phyloP scores from a whole-genome alignment of 345 rosid genomes.

The Clarkia xantiana region DNA sequence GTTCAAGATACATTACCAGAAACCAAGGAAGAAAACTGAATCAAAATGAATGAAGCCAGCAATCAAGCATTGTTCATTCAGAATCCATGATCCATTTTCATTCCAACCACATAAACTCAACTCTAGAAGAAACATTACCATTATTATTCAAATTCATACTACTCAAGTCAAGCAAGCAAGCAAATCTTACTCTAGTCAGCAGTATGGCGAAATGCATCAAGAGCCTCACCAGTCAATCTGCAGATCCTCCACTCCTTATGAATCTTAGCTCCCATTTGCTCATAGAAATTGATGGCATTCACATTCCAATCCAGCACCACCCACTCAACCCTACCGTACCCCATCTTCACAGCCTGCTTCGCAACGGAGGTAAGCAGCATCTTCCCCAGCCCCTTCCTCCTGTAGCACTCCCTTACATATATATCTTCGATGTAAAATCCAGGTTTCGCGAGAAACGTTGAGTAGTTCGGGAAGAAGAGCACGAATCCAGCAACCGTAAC shows the following conservation, averaged over 20 bases:
- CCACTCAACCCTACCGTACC: constrained; percentile 85
- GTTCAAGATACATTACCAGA: no score
- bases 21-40: no score
- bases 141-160: no score
- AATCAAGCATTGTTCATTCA: no score
- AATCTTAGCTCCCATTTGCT: constrained; percentile 76
- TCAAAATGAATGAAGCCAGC: no score
- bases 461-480: constrained; percentile 67
- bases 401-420: constrained; percentile 63
- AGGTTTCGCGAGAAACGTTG: constrained; percentile 51
- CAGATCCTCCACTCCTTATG: constrained; percentile 72
- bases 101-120: no score
- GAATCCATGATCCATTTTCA: no score
- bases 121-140: no score
- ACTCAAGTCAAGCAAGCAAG: no score
- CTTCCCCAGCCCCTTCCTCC: constrained; percentile 69
- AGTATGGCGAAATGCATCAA: constrained; percentile 36
- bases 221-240: constrained; percentile 75
- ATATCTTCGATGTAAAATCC: constrained; percentile 80
- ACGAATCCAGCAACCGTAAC: constrained; percentile 67
- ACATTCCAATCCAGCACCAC: constrained; percentile 84
- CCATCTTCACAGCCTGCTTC: constrained; percentile 73
- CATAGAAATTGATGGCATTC: constrained; percentile 69
- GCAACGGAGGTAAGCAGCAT: constrained; percentile 76
- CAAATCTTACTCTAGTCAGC: not conserved